Conservation (phyloP, 148 eudicot genomes). For the Vaccinium macrocarpon region DNA sequence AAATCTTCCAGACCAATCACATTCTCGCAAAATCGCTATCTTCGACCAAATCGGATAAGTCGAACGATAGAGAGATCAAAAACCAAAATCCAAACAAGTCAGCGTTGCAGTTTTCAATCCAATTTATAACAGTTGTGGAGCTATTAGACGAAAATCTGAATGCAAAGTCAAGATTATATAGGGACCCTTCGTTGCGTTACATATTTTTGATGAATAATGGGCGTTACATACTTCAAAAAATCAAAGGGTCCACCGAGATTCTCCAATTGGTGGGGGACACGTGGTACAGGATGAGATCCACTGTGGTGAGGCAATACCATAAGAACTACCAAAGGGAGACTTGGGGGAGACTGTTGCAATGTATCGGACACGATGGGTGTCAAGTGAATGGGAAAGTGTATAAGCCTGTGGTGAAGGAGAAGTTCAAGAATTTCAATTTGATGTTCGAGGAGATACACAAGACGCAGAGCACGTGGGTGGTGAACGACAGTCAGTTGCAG, state of each 20-base stretch:
- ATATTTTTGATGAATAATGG: conserved; percentile 87
- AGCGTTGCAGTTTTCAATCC: conserved; percentile 39
- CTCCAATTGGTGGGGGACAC: conserved; percentile 53
- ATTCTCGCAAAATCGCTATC: conserved; percentile 5
- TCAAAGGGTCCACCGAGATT: conserved; percentile 63
- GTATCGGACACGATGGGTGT: conserved; percentile 63
- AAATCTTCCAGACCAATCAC: conserved; percentile 45
- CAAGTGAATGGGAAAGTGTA: conserved; percentile 55
- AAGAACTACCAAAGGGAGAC: conserved; percentile 83
- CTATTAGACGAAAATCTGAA: conserved; percentile 57
- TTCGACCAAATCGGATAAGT: conserved; percentile 12
- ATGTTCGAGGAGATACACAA: conserved; percentile 77
- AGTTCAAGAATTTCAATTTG: conserved; percentile 63
- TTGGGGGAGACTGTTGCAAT: conserved; percentile 56
- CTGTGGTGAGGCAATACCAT: conserved; percentile 67
- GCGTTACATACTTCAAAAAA: conserved; percentile 70
- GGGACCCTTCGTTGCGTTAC: conserved; percentile 49
- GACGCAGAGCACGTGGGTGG: conserved; percentile 84
- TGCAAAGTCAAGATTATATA: conserved; percentile 65
- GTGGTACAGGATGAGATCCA: conserved; percentile 54
- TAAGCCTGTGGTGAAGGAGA: conserved; percentile 66
- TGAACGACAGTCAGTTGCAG: conserved; percentile 79
- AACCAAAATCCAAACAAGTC: neutral
- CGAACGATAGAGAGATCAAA: neutral
- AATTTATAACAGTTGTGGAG: conserved; percentile 40